Conservation (phyloP, 2,329 filamentous ascomycete species). For the Paracorniculantispora psalliotae region DNA sequence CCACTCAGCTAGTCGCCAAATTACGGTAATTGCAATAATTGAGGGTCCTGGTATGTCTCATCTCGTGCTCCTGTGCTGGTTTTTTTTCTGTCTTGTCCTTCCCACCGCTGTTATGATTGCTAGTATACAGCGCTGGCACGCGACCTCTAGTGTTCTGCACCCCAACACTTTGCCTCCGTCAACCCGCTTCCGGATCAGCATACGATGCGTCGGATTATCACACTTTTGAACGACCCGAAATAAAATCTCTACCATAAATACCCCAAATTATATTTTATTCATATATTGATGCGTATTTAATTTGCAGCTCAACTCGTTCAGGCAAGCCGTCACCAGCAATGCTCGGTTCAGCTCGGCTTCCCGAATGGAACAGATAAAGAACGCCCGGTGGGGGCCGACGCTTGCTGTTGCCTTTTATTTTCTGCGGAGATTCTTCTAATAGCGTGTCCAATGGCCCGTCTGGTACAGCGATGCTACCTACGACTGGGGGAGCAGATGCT, state of each 20-base stretch:
- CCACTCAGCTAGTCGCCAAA: background rate
- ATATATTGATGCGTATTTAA: background rate
- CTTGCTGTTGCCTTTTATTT: background rate
- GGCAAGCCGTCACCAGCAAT: background rate
- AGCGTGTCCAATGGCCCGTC: background rate
- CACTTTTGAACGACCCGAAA: too few species aligned
- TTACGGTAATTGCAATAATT: background rate
- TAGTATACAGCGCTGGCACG: background rate
- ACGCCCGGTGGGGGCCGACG: background rate
- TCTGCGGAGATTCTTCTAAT: background rate
- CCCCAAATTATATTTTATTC: background rate
- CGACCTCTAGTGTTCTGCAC: background rate
- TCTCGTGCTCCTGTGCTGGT: background rate
- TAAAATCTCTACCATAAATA: background rate
- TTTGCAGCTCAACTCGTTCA: background rate
- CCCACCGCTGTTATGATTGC: background rate
- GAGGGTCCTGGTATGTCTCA: background rate
- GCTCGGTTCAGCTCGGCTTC: conserved; percentile 2
- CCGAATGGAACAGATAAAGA: background rate
- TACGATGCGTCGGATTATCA: too few species aligned
- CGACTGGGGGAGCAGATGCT: background rate
- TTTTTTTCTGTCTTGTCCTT: background rate
- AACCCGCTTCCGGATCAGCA: too few species aligned
- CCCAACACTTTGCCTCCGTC: too few species aligned
- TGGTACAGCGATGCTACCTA: background rate